phyloP scores from a whole-genome alignment of 2,329 filamentous ascomycete genomes.

The Nigrospora sphaerica region DNA sequence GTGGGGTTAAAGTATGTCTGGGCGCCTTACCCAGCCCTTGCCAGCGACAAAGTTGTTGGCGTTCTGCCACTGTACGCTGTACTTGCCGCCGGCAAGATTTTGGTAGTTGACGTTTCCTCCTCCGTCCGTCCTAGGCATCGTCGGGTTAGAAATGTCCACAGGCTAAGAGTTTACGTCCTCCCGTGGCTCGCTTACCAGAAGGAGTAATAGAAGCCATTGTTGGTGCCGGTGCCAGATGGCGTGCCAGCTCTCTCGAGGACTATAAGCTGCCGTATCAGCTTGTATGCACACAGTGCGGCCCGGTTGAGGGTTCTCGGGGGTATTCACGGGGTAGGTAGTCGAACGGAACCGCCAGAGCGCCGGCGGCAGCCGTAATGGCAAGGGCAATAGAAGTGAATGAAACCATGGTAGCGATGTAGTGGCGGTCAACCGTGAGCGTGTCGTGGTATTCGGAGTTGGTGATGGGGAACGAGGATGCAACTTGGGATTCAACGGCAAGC shows the following conservation, averaged over 20 bases:
- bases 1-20: too few species aligned
- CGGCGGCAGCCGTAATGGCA: constrained; percentile 16
- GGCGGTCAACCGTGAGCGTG: too few species aligned
- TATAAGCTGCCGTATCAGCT: too few species aligned
- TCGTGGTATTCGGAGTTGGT: too few species aligned
- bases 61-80: constrained; percentile 42
- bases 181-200: constrained; percentile 31
- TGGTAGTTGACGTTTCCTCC: constrained; percentile 46
- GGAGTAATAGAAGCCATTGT: constrained; percentile 56
- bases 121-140: constrained; percentile 32
- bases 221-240: constrained; percentile 17
- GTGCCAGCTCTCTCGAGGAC: constrained; percentile 12
- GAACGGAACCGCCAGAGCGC: constrained; percentile 18
- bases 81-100: constrained; percentile 44
- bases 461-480: too few species aligned
- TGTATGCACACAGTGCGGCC: too few species aligned
- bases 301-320: too few species aligned
- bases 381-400: constrained; percentile 18
- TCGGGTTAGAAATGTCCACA: neutral
- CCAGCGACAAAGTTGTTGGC: constrained; percentile 42
- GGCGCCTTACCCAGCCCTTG: constrained; percentile 34
- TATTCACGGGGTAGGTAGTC: constrained; percentile 8
- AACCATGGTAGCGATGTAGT: constrained; percentile 9
- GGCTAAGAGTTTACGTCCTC: constrained; percentile 18
- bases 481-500: too few species aligned